Conservation (phyloP, 495 filamentous ascomycete species). For the Hyphodiscus hymeniophilus region DNA sequence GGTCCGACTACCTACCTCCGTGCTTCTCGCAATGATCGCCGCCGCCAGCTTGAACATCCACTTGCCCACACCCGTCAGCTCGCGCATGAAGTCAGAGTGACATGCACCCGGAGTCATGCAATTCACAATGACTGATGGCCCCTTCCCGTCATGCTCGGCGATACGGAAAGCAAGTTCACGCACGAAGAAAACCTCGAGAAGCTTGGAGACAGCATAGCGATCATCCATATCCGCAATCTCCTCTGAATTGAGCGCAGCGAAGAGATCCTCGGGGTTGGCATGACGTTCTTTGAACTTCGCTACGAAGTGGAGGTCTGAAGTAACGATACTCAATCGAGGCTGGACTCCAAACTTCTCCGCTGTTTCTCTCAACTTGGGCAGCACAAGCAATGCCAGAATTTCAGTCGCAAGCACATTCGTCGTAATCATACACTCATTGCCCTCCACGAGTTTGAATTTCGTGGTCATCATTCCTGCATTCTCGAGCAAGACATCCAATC, state of each 20-base stretch:
- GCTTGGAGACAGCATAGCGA: constrained; percentile 41
- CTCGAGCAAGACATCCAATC: constrained; percentile 15
- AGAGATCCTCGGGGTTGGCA: constrained; percentile 24
- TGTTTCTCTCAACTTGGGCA: constrained; percentile 14
- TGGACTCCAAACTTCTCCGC: background rate
- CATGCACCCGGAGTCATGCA: constrained; percentile 33
- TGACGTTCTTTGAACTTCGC: constrained; percentile 20
- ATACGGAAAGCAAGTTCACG: constrained; percentile 20
- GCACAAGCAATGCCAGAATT: constrained; percentile 12
- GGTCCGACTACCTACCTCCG: constrained; percentile 12
- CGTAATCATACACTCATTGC: constrained; percentile 13
- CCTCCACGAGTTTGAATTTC: background rate
- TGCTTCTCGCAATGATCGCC: constrained; percentile 10
- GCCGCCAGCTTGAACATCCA: constrained; percentile 11
- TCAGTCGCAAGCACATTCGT: constrained; percentile 20
- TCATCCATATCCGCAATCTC: constrained; percentile 9
- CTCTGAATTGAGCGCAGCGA: constrained; percentile 28
- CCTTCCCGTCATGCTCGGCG: too few species aligned
- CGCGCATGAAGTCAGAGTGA: constrained; percentile 22
- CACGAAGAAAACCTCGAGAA: constrained; percentile 39
- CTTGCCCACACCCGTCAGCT: background rate
- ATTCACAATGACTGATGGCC: constrained; percentile 39
- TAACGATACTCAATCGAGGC: too few species aligned
- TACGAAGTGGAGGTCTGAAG: too few species aligned
- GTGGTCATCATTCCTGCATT: constrained; percentile 15